Evolutionary conservation across 106 monocot species (phyloP), one percentile per base, ranked within the genome.

Genomic region (Chionographis japonica): DNA sequence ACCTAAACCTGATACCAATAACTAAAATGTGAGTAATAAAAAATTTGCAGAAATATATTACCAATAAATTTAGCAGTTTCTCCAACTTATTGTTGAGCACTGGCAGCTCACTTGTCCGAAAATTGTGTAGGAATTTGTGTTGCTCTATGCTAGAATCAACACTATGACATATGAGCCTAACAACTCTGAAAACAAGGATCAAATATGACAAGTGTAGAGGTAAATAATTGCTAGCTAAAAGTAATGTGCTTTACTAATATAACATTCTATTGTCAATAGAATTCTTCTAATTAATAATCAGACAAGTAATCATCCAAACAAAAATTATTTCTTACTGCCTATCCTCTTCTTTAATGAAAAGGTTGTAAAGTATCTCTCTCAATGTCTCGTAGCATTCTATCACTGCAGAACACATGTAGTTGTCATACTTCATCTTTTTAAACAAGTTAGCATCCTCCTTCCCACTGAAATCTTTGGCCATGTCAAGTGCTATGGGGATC

Each of bases 401-500:
- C 35, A 97, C 76, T 37, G 97, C 92, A 70, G 68, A 67, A 17
- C 36, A 55, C 84, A 92, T 97, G 72, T 97, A 97, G 49, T 63
- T 76, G 76, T 97, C 97, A 83, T 87, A 60, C 19, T 65, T 74
- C 67, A 97, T 89, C 79, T 83, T 92, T 62, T 79, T 97, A 59
- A 85, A 84, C 50, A 97, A 66, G n/a, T 89, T 82, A 1, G 50
- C 68, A 61, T 89, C 87, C 68, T 85, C 92, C 73, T 75, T 92
- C 63, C 72, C 72, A 68, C 79, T 92, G 76, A 95, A 84, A 92
- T 89, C 84, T 65, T 97, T 89, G 50, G 92, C 97, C 86, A 97
- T 89, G 49, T 92, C 85, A 71, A 97, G 92, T 62, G 92, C 97
- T 74, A 92, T 85, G 43, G 97, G 97, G 80, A 97, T 89, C 97